Conservation (phyloP, 1,139 yeast genomes). For the Kodamaea derodonti region DNA sequence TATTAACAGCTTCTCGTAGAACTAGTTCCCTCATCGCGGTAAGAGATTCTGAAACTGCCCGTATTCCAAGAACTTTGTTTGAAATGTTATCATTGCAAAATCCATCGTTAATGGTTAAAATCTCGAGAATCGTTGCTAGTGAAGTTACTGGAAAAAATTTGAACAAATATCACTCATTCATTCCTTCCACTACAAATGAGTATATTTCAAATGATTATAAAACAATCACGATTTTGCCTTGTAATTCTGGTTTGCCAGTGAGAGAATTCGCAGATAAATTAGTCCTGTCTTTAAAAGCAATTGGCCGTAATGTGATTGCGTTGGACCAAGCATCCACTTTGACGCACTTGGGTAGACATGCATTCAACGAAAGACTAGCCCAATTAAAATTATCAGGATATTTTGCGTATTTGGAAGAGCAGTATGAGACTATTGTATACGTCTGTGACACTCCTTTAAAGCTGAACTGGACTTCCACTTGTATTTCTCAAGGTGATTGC, state of each 20-base stretch:
- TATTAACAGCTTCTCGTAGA: slow-evolving; percentile 77
- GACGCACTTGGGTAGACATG: slow-evolving; percentile 82
- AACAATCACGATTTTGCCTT: slow-evolving; percentile 82
- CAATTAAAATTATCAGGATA: slow-evolving; percentile 82
- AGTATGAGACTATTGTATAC: slow-evolving; percentile 80
- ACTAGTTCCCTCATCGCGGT: slow-evolving; percentile 77
- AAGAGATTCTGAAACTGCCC: slow-evolving; percentile 88
- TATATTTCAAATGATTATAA: slow-evolving; percentile 53
- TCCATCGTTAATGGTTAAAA: slow-evolving; percentile 88
- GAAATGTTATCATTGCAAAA: slow-evolving; percentile 79
- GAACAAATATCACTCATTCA: slow-evolving; percentile 1
- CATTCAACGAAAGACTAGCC: slow-evolving; percentile 80
- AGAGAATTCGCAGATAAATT: slow-evolving; percentile 76
- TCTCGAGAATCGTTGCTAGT: slow-evolving; percentile 81
- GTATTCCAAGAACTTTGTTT: slow-evolving; percentile 86
- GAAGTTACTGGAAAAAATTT: slow-evolving; percentile 38
- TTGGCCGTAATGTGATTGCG: slow-evolving; percentile 71
- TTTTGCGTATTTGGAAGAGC: slow-evolving; percentile 87
- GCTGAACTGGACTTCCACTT: slow-evolving; percentile 88
- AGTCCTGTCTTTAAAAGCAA: slow-evolving; percentile 63
- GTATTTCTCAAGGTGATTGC: slow-evolving; percentile 95
- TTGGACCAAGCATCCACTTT: slow-evolving; percentile 80
- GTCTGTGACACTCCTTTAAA: slow-evolving; percentile 82
- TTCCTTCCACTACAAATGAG: slow-evolving; percentile 17
- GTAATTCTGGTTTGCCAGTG: slow-evolving; percentile 76